A percentile compares a stretch with the other conserved stretches of the same genome.
phyloP scores from a whole-genome alignment of 2,329 filamentous ascomycete species.

The Aspergillus carbonarius region DNA sequence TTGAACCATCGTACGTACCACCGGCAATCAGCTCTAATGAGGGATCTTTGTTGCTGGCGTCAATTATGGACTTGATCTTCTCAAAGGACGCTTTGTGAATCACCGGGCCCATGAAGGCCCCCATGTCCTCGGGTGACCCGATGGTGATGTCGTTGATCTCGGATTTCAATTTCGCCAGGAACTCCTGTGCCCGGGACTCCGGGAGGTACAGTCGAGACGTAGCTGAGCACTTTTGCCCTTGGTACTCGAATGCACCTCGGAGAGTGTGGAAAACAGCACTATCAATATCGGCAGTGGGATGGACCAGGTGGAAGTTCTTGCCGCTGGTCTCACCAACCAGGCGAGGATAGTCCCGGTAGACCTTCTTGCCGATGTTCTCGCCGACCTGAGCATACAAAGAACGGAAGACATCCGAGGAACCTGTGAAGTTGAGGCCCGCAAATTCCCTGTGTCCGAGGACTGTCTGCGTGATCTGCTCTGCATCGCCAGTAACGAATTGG shows the following conservation, averaged over 20 bases:
- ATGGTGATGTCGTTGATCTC: constrained; percentile 68
- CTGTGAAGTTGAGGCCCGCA: constrained; percentile 85
- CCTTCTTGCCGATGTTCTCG: constrained; percentile 71
- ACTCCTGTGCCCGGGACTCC: constrained; percentile 68
- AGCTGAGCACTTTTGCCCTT: constrained; percentile 85
- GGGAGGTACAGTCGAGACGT: constrained; percentile 76
- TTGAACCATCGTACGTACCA: constrained; percentile 70
- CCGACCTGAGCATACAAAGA: constrained; percentile 83
- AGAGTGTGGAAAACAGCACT: constrained; percentile 79
- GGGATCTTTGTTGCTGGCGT: constrained; percentile 70
- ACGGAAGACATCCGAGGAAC: constrained; percentile 85
- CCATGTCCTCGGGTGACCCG: constrained; percentile 47
- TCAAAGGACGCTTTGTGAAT: constrained; percentile 78
- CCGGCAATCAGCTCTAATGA: constrained; percentile 70
- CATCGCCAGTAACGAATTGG: constrained; percentile 87
- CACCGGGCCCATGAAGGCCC: constrained; percentile 78
- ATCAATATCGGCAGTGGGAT: constrained; percentile 69
- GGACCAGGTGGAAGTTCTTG: constrained; percentile 87
- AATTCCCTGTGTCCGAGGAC: constrained; percentile 77
- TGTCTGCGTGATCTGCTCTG: constrained; percentile 74
- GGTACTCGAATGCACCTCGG: constrained; percentile 82
- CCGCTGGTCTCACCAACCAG: constrained; percentile 86
- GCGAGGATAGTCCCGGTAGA: constrained; percentile 77
- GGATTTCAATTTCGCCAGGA: constrained; percentile 63
- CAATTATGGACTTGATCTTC: constrained; percentile 72